phyloP scores from a whole-genome alignment of 306 rosid species.

The Glycine soja region DNA sequence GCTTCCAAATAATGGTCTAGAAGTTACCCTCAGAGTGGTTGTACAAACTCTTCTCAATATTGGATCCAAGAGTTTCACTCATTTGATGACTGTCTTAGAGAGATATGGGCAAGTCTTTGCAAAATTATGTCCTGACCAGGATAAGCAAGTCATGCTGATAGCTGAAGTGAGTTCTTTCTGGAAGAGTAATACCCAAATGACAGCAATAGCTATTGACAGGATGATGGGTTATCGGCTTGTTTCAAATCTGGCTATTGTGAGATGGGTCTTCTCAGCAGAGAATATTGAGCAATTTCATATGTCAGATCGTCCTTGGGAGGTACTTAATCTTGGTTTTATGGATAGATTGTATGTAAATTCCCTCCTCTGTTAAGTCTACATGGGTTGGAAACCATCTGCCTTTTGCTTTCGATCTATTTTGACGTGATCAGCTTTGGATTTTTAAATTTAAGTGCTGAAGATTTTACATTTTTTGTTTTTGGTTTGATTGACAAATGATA shows the following conservation, averaged over 20 bases:
- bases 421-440: constrained; percentile 30
- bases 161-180: constrained; percentile 83
- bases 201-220: constrained; percentile 93
- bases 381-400: background rate
- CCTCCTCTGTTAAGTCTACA: background rate
- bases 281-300: constrained; percentile 86
- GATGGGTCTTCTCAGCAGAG: constrained; percentile 92
- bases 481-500: constrained; percentile 2
- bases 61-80: constrained; percentile 98
- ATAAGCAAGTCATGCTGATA: constrained; percentile 88
- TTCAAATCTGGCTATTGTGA: constrained; percentile 92
- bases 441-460: constrained; percentile 10
- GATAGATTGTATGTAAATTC: constrained; percentile 22
- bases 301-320: constrained; percentile 99
- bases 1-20: constrained; percentile 79
- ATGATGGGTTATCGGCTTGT: constrained; percentile 98
- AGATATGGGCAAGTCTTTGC: constrained; percentile 91
- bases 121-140: constrained; percentile 83
- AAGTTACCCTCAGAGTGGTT: constrained; percentile 77
- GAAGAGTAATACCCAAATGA: constrained; percentile 95
- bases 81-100: constrained; percentile 94
- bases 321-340: constrained; percentile 43
- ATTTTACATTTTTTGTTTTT: background rate
- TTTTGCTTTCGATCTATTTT: constrained; percentile 34
- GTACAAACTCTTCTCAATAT: constrained; percentile 89